Evolutionary conservation across 192 early-diverging fungal genomes (phyloP), one percentile per base, ranked within the genome.

Genomic region (Chytriomyces sp.): DNA sequence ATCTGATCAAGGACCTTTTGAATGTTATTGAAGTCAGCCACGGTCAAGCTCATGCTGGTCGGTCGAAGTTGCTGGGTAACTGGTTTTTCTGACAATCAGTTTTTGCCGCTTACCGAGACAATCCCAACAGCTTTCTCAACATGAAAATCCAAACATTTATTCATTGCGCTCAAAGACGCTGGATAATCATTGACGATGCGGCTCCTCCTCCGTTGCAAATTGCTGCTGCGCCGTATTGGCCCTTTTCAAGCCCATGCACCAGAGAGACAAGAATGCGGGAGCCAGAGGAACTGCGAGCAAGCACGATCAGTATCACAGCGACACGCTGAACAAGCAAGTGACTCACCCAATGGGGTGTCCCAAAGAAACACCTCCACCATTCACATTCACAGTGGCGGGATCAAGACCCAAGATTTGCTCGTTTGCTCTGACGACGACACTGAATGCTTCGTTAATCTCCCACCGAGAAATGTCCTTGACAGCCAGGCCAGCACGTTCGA

Each of bases 121-220:
- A 35, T 35, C 3, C 35, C 35, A 2, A 2, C 35, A 35, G 35
- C 35, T 1, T 60, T n/a, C 1, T n/a, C 16, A 60, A 60, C 16
- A 18, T 60, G 16, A n/a, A 60, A 23, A 23, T 60, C 57, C 57
- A 60, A 60, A 18, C 23, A 60, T 60, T 18, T 18, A 23, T 60
- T 23, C 1, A 61, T 64, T 35, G 35, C 35, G 35, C 4, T 69
- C 81, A 86, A 23, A 86, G 77, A 20, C 78, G 70, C 77, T 93
- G 89, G 77, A 97, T 87, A 57, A 95, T 90, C 45, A 96, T 74
- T 8, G 96, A 87, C 6, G 94, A 93, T 7, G 96, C 96, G 79
- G 94, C 96, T 72, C 96, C 96, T n/a, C 95, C 94, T 75, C 97
- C 97, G 77, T 98, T 98, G 87, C 97, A 98, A 66, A 99, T 93